These are phyloP conservation scores for Helotiales sp. DNA, from an alignment of 2,329 filamentous ascomycete species.

Conservation along the genomic window DNA sequence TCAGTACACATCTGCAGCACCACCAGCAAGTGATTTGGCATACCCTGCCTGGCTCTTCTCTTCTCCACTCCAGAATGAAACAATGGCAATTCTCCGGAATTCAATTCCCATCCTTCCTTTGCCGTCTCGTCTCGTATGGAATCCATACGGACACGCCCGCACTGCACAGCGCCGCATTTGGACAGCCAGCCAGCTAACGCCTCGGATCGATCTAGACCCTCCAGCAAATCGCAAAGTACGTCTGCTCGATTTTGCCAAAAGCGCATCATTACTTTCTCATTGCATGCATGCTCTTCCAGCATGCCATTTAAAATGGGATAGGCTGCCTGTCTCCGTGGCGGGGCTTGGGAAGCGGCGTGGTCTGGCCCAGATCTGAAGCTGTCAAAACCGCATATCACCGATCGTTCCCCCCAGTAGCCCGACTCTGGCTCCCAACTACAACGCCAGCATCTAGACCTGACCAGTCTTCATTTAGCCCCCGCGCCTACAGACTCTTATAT, in stretches of 20 bases:
- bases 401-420: not conserved
- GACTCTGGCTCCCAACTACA: too few relatives aligned
- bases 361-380: not conserved
- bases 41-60: too few relatives aligned
- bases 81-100: not conserved
- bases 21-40: not conserved
- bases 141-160: too few relatives aligned
- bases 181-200: conserved; percentile 28
- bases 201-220: conserved; percentile 27
- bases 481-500: not conserved
- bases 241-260: conserved; percentile 10
- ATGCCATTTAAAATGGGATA: not conserved
- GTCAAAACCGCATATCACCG: not conserved
- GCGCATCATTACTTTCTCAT: conserved; percentile 12
- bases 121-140: too few relatives aligned
- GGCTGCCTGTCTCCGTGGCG: not conserved
- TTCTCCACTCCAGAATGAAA: too few relatives aligned
- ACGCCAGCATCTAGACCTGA: not conserved
- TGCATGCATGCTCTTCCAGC: not conserved
- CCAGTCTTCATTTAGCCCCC: not conserved
- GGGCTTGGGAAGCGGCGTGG: not conserved
- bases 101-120: not conserved
- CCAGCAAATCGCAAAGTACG: conserved; percentile 29
- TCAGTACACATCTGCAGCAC: too few relatives aligned
- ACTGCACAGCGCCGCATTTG: too few relatives aligned